Conservation (phyloP, 2,329 filamentous ascomycete genomes). For the Diaporthe citri region DNA sequence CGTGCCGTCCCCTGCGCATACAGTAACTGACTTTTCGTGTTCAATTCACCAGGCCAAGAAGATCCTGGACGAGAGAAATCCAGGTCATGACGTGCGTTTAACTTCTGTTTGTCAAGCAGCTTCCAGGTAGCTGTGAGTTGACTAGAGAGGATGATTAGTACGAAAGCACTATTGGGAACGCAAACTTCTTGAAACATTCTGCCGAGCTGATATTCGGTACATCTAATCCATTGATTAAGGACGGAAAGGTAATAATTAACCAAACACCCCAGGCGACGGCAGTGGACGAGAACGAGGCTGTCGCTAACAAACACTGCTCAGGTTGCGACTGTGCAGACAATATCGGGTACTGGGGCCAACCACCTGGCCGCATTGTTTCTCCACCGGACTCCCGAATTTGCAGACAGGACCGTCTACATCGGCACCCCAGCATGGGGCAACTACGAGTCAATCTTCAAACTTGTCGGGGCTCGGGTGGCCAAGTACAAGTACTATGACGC, state of each 20-base stretch:
- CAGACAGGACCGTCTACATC: slow-evolving; percentile 47
- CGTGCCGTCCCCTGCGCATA: too few species aligned
- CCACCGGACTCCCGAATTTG: slow-evolving; percentile 42
- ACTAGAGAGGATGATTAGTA: slow-evolving; percentile 44
- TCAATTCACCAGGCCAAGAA: not conserved
- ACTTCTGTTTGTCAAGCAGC: not conserved
- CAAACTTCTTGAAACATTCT: slow-evolving; percentile 48
- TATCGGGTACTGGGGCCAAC: slow-evolving; percentile 54
- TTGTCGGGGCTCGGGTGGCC: slow-evolving; percentile 47
- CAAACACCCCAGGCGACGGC: not conserved
- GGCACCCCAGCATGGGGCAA: slow-evolving; percentile 52
- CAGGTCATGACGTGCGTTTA: not conserved
- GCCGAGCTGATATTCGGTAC: slow-evolving; percentile 49
- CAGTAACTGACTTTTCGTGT: not conserved
- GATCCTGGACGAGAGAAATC: not conserved
- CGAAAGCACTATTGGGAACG: slow-evolving; percentile 51
- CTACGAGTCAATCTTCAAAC: slow-evolving; percentile 48
- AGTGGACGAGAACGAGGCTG: not conserved
- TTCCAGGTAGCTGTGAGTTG: not conserved
- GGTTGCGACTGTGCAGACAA: slow-evolving; percentile 53
- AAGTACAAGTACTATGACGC: slow-evolving; percentile 50
- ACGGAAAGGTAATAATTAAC: not conserved
- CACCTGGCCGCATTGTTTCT: slow-evolving; percentile 52
- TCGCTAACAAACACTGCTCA: slow-evolving; percentile 30
- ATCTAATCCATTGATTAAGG: slow-evolving; percentile 23